A percentile compares a stretch with the other conserved stretches of the same genome.
phyloP scores from a whole-genome alignment of 108 stramenopile genomes.

The Chaetoceros muelleri region DNA sequence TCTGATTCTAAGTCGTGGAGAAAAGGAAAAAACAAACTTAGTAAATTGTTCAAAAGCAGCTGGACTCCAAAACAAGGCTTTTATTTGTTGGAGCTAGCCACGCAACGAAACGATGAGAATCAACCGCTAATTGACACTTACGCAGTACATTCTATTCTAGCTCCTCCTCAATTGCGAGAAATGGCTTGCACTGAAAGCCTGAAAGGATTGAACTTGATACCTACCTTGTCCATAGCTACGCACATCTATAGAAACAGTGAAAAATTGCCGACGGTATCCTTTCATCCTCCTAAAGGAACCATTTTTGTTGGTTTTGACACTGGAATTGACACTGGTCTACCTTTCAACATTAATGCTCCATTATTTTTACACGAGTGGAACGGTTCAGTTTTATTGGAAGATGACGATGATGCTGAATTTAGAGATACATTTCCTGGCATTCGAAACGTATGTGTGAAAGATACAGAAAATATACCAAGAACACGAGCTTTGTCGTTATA shows the following conservation, averaged over 20 bases:
- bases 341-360: constrained; percentile 1
- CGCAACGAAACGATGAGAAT: not conserved
- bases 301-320: constrained; percentile 2
- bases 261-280: not conserved
- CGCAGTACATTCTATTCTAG: not conserved
- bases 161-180: not conserved
- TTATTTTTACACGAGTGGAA: not conserved
- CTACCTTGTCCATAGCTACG: not conserved
- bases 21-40: not conserved
- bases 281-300: not conserved
- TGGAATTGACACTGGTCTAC: not conserved
- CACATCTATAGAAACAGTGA: not conserved
- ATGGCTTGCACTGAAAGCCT: not conserved
- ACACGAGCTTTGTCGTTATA: not conserved
- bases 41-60: not conserved
- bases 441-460: not conserved
- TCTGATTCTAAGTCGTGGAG: not conserved
- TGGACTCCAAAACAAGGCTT: not conserved
- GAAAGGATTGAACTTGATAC: not conserved
- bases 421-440: not conserved
- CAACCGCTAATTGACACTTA: not conserved
- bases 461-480: not conserved
- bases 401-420: not conserved
- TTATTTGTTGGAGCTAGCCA: not conserved
- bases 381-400: not conserved